Evolutionary conservation across 257 asterid genomes (phyloP).

Genomic region (Ophiorrhiza pumila): DNA sequence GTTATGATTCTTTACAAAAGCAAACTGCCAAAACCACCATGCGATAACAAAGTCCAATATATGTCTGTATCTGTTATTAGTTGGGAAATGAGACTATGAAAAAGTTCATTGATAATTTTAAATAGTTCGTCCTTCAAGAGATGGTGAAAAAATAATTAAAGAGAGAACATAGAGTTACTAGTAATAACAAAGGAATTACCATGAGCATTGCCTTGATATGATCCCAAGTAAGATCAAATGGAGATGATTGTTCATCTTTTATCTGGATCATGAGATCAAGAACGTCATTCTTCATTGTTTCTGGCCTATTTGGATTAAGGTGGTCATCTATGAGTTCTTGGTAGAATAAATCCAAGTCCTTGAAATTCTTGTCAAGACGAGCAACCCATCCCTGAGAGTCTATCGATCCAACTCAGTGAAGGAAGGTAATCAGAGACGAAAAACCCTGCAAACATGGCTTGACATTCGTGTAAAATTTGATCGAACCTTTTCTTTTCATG

Average conservation of each 20-base stretch:
- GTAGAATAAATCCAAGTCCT: constrained; percentile 28
- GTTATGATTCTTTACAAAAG: too few relatives aligned
- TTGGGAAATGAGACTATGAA: too few relatives aligned
- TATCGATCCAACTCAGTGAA: constrained; percentile 28
- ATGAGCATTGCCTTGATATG: constrained; percentile 6
- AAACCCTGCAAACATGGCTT: neutral
- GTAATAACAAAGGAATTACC: neutral
- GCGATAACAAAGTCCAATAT: too few relatives aligned
- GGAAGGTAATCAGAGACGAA: neutral
- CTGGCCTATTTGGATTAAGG: neutral
- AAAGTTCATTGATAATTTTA: too few relatives aligned
- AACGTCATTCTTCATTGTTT: constrained; percentile 11
- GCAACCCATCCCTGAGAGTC: constrained; percentile 23
- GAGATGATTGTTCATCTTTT: neutral
- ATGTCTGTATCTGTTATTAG: too few relatives aligned
- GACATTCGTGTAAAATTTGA: neutral
- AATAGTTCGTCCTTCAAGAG: neutral
- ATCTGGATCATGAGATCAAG: constrained; percentile 24
- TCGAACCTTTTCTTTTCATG: neutral
- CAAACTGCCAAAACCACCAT: too few relatives aligned
- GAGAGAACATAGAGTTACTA: neutral
- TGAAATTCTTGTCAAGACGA: constrained; percentile 18
- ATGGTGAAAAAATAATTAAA: neutral
- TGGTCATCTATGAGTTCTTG: constrained; percentile 10
- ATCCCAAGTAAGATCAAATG: constrained; percentile 1